Conservation (phyloP, 495 filamentous ascomycete genomes). For the Penicillium manginii region DNA sequence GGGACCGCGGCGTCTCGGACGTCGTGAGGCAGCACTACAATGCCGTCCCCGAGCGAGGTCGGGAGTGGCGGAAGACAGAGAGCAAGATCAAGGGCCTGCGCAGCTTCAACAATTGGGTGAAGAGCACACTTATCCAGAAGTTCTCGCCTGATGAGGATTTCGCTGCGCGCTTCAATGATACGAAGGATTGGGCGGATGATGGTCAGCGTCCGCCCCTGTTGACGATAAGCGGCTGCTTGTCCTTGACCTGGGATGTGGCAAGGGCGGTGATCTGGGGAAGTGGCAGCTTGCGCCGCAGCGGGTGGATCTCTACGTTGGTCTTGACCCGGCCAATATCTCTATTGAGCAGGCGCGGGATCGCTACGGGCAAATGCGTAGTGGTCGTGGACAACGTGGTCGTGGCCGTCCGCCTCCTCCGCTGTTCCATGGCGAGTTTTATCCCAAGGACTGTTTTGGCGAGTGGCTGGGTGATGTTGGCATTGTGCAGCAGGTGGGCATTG, state of each 20-base stretch:
- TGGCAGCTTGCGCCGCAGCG: conserved; percentile 89
- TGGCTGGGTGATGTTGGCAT: conserved; percentile 77
- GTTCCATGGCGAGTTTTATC: conserved; percentile 83
- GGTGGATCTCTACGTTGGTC: conserved; percentile 86
- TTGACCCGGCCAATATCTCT: conserved; percentile 89
- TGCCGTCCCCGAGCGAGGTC: conserved; percentile 81
- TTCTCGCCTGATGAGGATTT: conserved; percentile 85
- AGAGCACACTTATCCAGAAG: conserved; percentile 94
- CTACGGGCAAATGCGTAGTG: conserved; percentile 73
- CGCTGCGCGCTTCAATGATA: conserved; percentile 41
- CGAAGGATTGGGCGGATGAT: conserved; percentile 55
- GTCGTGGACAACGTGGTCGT: conserved; percentile 56
- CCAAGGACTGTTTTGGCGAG: conserved; percentile 88
- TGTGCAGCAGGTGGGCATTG: conserved; percentile 82
- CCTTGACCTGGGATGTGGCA: conserved; percentile 93
- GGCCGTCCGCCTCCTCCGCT: conserved; percentile 56
- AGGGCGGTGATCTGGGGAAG: conserved; percentile 93
- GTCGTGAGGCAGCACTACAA: conserved; percentile 94
- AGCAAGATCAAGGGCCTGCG: conserved; percentile 92
- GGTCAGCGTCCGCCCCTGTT: conserved; percentile 45
- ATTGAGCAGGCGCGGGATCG: conserved; percentile 87
- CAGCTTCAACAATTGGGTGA: conserved; percentile 98
- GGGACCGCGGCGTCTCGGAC: conserved; percentile 70
- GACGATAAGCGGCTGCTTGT: conserved; percentile 67
- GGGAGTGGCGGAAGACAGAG: conserved; percentile 92